Evolutionary conservation across 768 basidiomycete species (phyloP).

Genomic region (Leucocoprinus birnbaumii): DNA sequence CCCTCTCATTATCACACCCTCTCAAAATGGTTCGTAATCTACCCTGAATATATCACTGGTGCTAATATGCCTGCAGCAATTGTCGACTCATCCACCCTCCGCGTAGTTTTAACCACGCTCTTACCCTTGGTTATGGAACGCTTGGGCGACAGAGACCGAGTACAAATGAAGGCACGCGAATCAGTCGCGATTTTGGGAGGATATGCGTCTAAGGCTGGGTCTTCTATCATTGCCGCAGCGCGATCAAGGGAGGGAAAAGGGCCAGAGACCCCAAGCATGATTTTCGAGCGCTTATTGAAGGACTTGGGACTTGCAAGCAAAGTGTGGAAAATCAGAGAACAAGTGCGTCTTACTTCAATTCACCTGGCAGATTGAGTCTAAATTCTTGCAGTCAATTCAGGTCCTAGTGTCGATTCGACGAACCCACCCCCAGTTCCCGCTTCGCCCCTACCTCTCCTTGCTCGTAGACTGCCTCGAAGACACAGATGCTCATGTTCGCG

Average conservation of each 20-base stretch:
- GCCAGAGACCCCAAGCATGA: slow-evolving; percentile 61
- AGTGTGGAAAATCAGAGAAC: slow-evolving; percentile 84
- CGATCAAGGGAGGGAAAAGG: slow-evolving; percentile 50
- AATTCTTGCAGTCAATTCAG: slow-evolving; percentile 47
- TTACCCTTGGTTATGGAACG: slow-evolving; percentile 76
- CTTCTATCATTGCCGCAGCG: slow-evolving; percentile 38
- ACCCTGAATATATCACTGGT: slow-evolving; percentile 46
- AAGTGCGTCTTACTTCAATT: slow-evolving; percentile 45
- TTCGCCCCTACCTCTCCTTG: slow-evolving; percentile 73
- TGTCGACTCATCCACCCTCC: slow-evolving; percentile 57
- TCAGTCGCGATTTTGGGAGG: slow-evolving; percentile 73
- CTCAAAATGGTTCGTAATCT: slow-evolving; percentile 23
- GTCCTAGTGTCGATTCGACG: slow-evolving; percentile 74
- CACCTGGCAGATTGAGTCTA: background rate
- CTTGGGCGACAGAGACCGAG: slow-evolving; percentile 77
- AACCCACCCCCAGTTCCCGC: slow-evolving; percentile 68
- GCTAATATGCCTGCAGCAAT: slow-evolving; percentile 38
- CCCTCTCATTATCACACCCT: slow-evolving; percentile 53
- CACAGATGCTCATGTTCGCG: slow-evolving; percentile 85
- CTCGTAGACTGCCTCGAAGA: slow-evolving; percentile 90
- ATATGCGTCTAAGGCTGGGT: slow-evolving; percentile 61
- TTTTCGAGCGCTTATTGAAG: slow-evolving; percentile 70
- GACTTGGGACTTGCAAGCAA: slow-evolving; percentile 79
- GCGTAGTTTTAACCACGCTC: slow-evolving; percentile 65
- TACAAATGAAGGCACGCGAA: slow-evolving; percentile 74